Percentiles rank a stretch among this genome's conserved stretches.
phyloP scores from a whole-genome alignment of 495 filamentous ascomycete species.

The Hypoxylon fragiforme region DNA sequence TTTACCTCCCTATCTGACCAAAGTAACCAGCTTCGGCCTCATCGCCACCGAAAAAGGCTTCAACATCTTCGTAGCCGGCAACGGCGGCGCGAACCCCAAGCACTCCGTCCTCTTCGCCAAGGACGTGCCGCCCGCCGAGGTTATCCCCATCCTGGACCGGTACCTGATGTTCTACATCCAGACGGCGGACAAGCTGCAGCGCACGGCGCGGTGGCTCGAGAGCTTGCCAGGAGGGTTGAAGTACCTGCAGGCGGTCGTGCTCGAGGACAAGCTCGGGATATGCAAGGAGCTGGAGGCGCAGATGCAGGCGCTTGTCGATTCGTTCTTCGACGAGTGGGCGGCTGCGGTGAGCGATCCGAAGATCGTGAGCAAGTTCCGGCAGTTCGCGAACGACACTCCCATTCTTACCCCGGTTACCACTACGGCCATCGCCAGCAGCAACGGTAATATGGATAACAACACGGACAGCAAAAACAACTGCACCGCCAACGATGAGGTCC shows the following conservation, averaged over 20 bases:
- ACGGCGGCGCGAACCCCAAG: conserved; percentile 85
- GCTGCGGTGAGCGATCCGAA: conserved; percentile 75
- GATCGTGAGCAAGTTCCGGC: conserved; percentile 72
- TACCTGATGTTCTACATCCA: conserved; percentile 97
- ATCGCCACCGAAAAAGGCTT: conserved; percentile 95
- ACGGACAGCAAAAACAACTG: too few species aligned
- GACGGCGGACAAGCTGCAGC: conserved; percentile 91
- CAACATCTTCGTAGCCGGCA: conserved; percentile 93
- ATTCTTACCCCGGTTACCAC: too few species aligned
- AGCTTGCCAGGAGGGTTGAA: conserved; percentile 82
- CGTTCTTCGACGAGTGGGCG: conserved; percentile 96
- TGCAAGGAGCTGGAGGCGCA: conserved; percentile 83
- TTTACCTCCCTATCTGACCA: conserved; percentile 13
- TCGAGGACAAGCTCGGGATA: conserved; percentile 90
- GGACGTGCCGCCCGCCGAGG: conserved; percentile 83
- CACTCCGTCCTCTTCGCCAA: conserved; percentile 90
- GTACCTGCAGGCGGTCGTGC: conserved; percentile 81
- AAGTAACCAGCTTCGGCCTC: conserved; percentile 72
- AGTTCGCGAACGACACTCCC: conserved; percentile 95
- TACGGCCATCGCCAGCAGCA: too few species aligned
- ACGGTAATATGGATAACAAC: too few species aligned
- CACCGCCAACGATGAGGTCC: conserved; percentile 70
- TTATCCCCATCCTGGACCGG: conserved; percentile 85
- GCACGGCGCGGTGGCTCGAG: conserved; percentile 93
- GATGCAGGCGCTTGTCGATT: conserved; percentile 85